Evolutionary conservation across 1,284 basidiomycete species (phyloP), one percentile per base, ranked within the genome.

Genomic region (Trametes pubescens): DNA sequence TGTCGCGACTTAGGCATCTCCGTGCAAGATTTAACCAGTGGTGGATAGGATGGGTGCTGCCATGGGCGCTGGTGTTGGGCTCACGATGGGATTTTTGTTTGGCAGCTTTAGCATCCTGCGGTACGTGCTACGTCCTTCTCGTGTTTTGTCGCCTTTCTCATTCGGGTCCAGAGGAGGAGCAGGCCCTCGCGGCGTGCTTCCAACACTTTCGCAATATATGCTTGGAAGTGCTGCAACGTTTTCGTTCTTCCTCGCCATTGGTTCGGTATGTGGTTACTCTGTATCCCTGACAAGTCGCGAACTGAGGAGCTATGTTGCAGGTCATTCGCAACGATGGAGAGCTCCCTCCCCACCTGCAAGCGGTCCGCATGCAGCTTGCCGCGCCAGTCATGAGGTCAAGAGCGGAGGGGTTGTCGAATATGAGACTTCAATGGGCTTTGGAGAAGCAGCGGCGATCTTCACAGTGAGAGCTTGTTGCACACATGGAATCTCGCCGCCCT

Each of bases 31-130:
- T 37, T 59, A 55, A 38, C 60, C 9, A 65, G 44, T 8, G 14
- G 14, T 47, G 22, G 48, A 13, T 59, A 95, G 94, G 80, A 96
- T 96, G 94, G 94, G 94, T 72, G 94, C 93, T 53, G 79, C 95
- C 65, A 96, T 96, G 94, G 94, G 94, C 67, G 91, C 89, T 68
- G 93, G 93, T 69, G 95, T 97, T 62, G 95, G 95, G 34, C 84
- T 96, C 54, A 96, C 95, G 40, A 96, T 97, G 73, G 95, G 95
- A n/a, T 97, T 98, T 80, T 90, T 98, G 68, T 98, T 98, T 74
- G 95, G 95, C 53, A 89, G 90, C 43, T 96, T 91, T 81, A 95
- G 89, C 69, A 94, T 98, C 74, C 79, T 98, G 47, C 84, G 94
- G 95, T 94, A 71, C 68, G 86, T 77, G 35, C 54, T 57, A 29